These are phyloP conservation scores for Colletotrichum tamarilloi DNA, from an alignment of 2,329 filamentous ascomycete species.

Conservation along the genomic window DNA sequence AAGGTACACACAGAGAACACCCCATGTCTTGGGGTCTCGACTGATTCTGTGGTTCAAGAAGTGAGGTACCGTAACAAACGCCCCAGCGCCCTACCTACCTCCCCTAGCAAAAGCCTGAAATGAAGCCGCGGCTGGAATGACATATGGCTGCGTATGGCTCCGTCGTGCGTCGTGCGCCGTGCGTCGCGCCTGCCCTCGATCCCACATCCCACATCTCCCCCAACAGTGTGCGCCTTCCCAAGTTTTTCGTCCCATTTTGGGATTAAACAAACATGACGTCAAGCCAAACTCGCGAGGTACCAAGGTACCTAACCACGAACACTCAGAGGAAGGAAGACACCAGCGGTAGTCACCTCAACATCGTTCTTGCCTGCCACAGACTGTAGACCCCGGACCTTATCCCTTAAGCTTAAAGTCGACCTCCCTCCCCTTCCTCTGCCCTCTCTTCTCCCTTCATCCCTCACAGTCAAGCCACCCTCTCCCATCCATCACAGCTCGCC, in stretches of 20 bases:
- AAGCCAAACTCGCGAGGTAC: neutral
- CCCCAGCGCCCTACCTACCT: too few relatives aligned
- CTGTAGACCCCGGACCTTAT: slow-evolving; percentile 6
- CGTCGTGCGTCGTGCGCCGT: too few relatives aligned
- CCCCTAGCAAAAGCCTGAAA: neutral
- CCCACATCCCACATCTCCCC: neutral
- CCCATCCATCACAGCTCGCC: slow-evolving; percentile 26
- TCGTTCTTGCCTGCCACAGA: neutral
- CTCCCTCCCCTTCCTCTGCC: neutral
- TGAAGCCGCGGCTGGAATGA: slow-evolving; percentile 14
- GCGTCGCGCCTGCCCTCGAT: neutral
- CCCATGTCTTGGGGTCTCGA: neutral
- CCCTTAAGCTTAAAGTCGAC: slow-evolving; percentile 25
- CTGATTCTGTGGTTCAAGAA: neutral
- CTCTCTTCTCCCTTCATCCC: neutral
- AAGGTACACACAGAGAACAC: neutral
- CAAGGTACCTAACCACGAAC: neutral
- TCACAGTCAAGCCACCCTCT: slow-evolving; percentile 4
- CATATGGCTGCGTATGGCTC: slow-evolving; percentile 1
- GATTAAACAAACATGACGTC: slow-evolving; percentile 29
- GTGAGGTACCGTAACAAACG: neutral
- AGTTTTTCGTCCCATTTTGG: neutral
- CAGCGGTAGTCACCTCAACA: neutral
- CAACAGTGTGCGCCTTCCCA: neutral
- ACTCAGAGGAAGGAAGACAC: too few relatives aligned